Base-by-base conservation (phyloP, 2,329 filamentous ascomycete genomes). In the Fusarium begoniae region DNA sequence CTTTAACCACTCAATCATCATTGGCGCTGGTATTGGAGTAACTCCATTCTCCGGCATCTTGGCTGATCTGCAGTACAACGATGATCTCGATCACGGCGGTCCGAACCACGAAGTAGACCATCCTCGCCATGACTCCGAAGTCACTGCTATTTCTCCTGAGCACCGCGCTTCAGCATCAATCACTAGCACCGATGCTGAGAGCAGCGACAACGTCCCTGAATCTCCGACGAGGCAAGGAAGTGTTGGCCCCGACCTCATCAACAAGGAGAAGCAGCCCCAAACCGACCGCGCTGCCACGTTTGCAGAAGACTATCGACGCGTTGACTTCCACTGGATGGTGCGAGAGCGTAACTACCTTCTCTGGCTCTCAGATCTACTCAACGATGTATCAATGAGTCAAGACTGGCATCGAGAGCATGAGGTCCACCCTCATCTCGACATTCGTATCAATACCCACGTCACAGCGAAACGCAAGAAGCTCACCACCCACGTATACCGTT, bases 311-410 rank as follows among this genome's bases (percentile, higher is more conserved):
- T 85, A 87, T 70, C 84, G 88, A 40, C 84, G 87, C 8, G 85
- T 89, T 3, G 88, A 90, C 74, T 90, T 90, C 66, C 88, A 90
- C 79, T 90, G 89, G 88, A 88, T 88, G 71, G 88, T 90, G 2
- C 86, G 88, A 28, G 87, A 90, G 53, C 84, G 85, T 63, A 89
- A 89, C 78, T 84, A 87, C 57, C 83, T 90, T 0, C 82, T 87
- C 7, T 90, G 88, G 88, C 87, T 90, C 58, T 88, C 88, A 0
- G 85, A 88, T 71, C 84, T 90, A 0, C 83, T 90, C 10, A 90
- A 90, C 73, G 79, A 82, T 18, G 84, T 87, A 6, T 83, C 81
- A 3, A 74, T 75, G n/a, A 81, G 80, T 9, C 83, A 85, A 63
- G 73, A 78, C 5, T 82, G 81, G 77, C 81, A 84, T 13, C 81